Base-by-base conservation (phyloP, 1,284 basidiomycete species). In the Ceratobasidium sp. region DNA sequence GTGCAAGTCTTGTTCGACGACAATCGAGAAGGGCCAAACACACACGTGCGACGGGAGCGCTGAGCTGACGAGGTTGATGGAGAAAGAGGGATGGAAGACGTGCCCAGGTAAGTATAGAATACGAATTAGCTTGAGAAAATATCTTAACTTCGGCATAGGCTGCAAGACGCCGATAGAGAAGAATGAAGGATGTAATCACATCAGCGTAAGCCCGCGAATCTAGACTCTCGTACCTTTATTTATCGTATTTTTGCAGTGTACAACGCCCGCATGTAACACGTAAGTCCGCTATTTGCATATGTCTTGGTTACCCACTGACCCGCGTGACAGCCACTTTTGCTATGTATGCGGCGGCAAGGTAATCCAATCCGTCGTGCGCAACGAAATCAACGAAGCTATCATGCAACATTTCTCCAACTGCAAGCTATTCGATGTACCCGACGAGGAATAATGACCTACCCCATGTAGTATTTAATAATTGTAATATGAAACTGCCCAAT, bases 21-120 rank as follows among this genome's bases (percentile, higher is more conserved):
- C 77, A 12, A 77, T 79, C 15, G 79, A 79, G 26, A 77, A 65
- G 20, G 77, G 52, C 38, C 44, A 40, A 15, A 67, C 61, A 28
- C 79, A 80, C 42, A 76, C 79, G 17, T 80, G 79, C 62, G 79
- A 80, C 59, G 79, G 79, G 20, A 71, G 73, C 33, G 64, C 59
- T 20, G 79, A 80, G 54, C 42, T 80, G 48, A 78, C 75, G n/a
- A 68, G 61, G 57, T 23, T 78, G 52, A 78, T 80, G 62, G 48
- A 71, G 40, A 44, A 6, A 9, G 52, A 80, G n/a, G 75, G 75
- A 0, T 80, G 79, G 79, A 80, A 77, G 40, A 40, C 48, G 28
- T 80, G 79, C 56, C 79, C 77, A 40, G 77, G 73, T 54, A 48
- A 50, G 56, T 56, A 3, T 2, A 1, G 20, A 12, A 33, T 33